Conservation (phyloP, 192 early-diverging fungal genomes). For the Kappamyces sp. region DNA sequence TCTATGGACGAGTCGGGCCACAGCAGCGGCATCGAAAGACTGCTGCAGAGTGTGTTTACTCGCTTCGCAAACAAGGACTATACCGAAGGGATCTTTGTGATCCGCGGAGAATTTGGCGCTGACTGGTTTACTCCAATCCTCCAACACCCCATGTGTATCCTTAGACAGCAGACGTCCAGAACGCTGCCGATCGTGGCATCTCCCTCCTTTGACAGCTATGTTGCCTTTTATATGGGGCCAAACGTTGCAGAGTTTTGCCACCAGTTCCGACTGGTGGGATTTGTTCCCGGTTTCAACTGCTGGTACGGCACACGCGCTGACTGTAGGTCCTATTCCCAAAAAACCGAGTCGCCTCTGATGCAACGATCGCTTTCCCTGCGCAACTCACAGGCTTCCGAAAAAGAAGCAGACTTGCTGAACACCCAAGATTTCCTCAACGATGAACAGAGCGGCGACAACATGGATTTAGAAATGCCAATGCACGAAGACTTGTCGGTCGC, state of each 20-base stretch:
- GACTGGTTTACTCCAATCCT: slow-evolving; percentile 57
- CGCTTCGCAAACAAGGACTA: slow-evolving; percentile 47
- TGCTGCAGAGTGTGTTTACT: slow-evolving; percentile 45
- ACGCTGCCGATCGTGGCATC: not conserved
- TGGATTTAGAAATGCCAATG: not conserved
- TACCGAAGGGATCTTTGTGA: slow-evolving; percentile 43
- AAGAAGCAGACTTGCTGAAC: too few relatives aligned
- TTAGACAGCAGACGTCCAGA: slow-evolving; percentile 21
- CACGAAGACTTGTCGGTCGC: slow-evolving; percentile 10
- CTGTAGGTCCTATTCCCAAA: too few relatives aligned
- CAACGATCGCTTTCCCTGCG: too few relatives aligned
- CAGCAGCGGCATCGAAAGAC: slow-evolving; percentile 37
- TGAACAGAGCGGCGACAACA: too few relatives aligned
- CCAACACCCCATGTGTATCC: slow-evolving; percentile 47
- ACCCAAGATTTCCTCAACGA: too few relatives aligned
- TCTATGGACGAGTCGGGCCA: slow-evolving; percentile 1
- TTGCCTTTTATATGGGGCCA: slow-evolving; percentile 40
- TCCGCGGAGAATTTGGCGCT: slow-evolving; percentile 51
- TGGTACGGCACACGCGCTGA: slow-evolving; percentile 30
- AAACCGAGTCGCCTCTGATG: too few relatives aligned
- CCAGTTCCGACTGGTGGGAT: slow-evolving; percentile 42
- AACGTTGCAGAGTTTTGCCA: slow-evolving; percentile 42
- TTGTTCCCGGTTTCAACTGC: slow-evolving; percentile 48
- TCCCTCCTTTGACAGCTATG: slow-evolving; percentile 14
- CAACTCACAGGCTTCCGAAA: too few relatives aligned